Conservation (phyloP, 345 rosid species). For the Salix exigua region DNA sequence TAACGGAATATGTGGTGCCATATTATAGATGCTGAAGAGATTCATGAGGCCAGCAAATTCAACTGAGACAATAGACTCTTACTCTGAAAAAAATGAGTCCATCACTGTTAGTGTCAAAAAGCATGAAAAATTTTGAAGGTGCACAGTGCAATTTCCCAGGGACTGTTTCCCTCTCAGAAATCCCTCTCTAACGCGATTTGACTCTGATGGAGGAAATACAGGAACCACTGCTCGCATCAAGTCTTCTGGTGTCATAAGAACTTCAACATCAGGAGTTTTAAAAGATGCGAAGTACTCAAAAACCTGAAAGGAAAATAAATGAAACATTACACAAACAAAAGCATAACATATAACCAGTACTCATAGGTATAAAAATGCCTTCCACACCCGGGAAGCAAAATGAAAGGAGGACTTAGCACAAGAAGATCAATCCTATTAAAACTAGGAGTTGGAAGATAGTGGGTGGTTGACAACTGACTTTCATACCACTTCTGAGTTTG, state of each 20-base stretch:
- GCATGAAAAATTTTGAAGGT: conserved; percentile 29
- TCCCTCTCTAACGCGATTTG: conserved; percentile 27
- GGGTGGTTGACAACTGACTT: no score
- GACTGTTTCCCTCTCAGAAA: conserved; percentile 22
- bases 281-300: conserved; percentile 29
- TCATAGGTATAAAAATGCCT: no score
- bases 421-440: no score
- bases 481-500: no score
- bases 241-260: conserved; percentile 28
- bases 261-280: conserved; percentile 16
- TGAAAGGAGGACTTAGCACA: no score
- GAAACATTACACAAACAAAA: not conserved
- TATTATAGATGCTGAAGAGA: not conserved
- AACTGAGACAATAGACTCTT: not conserved
- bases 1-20: no score
- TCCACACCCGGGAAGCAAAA: no score
- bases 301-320: conserved; percentile 5
- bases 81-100: conserved; percentile 30
- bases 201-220: conserved; percentile 26
- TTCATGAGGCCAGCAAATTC: not conserved
- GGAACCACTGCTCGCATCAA: conserved; percentile 32
- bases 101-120: conserved; percentile 25
- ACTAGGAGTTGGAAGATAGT: no score
- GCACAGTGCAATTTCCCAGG: conserved; percentile 19
- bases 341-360: no score